Evolutionary conservation across 2,329 filamentous ascomycete genomes (phyloP), one percentile per base, ranked within the genome.

Genomic region (Chaetomium strumarium): DNA sequence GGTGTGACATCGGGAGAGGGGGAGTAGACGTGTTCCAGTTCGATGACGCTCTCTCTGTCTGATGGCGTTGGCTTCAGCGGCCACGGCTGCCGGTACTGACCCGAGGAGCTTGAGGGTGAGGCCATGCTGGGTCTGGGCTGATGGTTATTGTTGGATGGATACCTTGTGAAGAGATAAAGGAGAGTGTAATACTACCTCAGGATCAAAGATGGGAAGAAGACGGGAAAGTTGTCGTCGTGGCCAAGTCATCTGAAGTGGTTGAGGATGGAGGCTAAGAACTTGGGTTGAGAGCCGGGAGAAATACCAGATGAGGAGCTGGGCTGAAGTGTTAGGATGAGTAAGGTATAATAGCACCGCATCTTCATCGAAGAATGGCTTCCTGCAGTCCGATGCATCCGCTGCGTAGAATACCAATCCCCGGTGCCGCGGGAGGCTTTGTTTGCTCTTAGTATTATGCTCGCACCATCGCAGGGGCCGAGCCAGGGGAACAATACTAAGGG

Each of bases 361-460:
- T 13, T 29, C 34, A 4, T 13, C 7, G 14, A 1, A 12, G 33
- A 36, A 29, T 30, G n/a, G 17, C 7, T 14, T 2, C 33, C 29
- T n/a, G 19, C 3, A 3, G 14, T 13, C 20, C 17, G 17, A 16
- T 11, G 40, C 8, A 19, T 24, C 31, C 12, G 31, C 24, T 38
- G 38, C 19, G 41, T 8, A 39, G 29, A 45, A 45, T 40, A 19
- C 30, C 14, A 52, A 39, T 39, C 37, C 53, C 44, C n/a, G 44
- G 49, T 30, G 48, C 37, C 33, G 42, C 36, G 51, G 14, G 14
- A 17, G n/a, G 19, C 54, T 59, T 61, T 61, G 55, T 60, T 52
- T 30, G 37, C 11, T 14, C 46, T 62, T 61, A 53, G 54, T 55
- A 63, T 63, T 63, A 58, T 62, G 17, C 42, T 54, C 39, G 16